Conservation (phyloP, 108 stramenopile genomes). For the Discostella stelligeroides region DNA sequence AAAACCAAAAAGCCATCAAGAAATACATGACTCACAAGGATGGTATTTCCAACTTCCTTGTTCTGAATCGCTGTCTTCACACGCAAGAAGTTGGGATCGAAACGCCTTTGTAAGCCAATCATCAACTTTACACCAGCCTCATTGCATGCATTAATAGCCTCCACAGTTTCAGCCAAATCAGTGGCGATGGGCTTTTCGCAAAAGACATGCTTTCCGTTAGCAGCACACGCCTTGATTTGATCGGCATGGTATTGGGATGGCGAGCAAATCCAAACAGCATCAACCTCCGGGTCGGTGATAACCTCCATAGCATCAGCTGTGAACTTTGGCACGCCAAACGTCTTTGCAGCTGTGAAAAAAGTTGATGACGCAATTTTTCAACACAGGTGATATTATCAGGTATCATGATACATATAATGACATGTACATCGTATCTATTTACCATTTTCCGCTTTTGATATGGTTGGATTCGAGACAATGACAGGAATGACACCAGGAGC, state of each 20-base stretch:
- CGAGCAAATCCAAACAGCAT: conserved; percentile 98
- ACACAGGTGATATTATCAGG: too few relatives aligned
- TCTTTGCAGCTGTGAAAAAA: conserved; percentile 61
- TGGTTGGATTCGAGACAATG: conserved; percentile 91
- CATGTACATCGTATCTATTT: conserved; percentile 2
- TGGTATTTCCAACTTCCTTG: conserved; percentile 89
- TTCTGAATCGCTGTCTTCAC: conserved; percentile 78
- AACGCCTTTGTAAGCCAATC: conserved; percentile 95
- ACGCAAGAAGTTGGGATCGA: conserved; percentile 94
- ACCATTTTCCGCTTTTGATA: conserved; percentile 92
- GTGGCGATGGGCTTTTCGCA: conserved; percentile 97
- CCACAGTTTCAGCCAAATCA: conserved; percentile 92
- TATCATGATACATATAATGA: neutral
- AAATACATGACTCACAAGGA: conserved; percentile 63
- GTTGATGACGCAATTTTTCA: too few relatives aligned
- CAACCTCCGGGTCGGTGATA: conserved; percentile 92
- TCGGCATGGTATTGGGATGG: conserved; percentile 93
- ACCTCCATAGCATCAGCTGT: conserved; percentile 91
- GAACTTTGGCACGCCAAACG: conserved; percentile 86
- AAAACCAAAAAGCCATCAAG: neutral
- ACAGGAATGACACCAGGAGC: conserved; percentile 80
- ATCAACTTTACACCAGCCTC: conserved; percentile 92
- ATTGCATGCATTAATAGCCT: conserved; percentile 93
- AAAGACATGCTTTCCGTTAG: conserved; percentile 93
- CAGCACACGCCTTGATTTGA: conserved; percentile 92